Conservation (phyloP, 768 basidiomycete species). For the Lentinula edodes region DNA sequence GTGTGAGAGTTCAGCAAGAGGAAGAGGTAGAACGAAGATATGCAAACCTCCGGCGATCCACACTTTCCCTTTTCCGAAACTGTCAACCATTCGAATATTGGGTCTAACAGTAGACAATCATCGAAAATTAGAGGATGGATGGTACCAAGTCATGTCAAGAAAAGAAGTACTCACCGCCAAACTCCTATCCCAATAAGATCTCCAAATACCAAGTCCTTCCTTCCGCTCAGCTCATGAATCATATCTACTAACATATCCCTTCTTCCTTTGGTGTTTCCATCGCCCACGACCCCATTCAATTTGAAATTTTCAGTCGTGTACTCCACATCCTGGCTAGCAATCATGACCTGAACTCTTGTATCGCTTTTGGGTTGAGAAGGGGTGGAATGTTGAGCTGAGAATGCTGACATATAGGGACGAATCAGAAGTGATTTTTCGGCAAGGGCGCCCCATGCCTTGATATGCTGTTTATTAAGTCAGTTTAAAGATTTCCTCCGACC, state of each 20-base stretch:
- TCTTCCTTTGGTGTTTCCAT: neutral
- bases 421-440: neutral
- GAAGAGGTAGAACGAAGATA: neutral
- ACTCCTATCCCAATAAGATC: neutral
- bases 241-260: neutral
- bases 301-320: neutral
- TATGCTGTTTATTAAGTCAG: neutral
- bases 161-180: neutral
- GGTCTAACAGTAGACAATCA: constrained; percentile 2
- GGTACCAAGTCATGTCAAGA: neutral
- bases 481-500: neutral
- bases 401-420: neutral
- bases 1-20: neutral
- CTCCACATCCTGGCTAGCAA: neutral
- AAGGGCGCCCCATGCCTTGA: neutral
- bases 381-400: neutral
- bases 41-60: constrained; percentile 17
- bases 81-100: constrained; percentile 18
- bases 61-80: constrained; percentile 13
- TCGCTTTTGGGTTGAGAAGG: neutral
- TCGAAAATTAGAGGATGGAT: neutral
- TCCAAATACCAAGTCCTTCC: constrained; percentile 6
- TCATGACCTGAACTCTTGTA: neutral
- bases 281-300: neutral
- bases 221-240: neutral